A percentile compares a stretch with the other conserved stretches of the same genome.
phyloP scores from a whole-genome alignment of 2,329 filamentous ascomycete genomes.

The Penicillium sp. region DNA sequence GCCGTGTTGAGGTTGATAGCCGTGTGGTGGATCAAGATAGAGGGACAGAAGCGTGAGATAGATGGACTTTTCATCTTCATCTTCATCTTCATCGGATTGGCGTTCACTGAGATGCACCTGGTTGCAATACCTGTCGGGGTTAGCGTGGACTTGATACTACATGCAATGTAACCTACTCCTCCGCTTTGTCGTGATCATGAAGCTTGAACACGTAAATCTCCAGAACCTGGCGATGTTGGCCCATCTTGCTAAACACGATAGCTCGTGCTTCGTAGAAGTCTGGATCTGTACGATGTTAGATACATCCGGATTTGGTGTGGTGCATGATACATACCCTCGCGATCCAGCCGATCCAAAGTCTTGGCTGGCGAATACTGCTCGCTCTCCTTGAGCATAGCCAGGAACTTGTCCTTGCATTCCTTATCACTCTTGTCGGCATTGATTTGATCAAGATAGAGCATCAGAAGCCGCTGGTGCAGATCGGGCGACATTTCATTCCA shows the following conservation, averaged over 20 bases:
- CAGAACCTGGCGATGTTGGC: slow-evolving; percentile 90
- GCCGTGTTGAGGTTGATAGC: slow-evolving; percentile 68
- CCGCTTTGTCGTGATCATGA: slow-evolving; percentile 80
- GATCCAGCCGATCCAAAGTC: slow-evolving; percentile 74
- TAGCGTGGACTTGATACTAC: slow-evolving; percentile 8
- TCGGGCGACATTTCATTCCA: slow-evolving; percentile 80
- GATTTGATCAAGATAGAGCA: slow-evolving; percentile 63
- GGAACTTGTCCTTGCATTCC: slow-evolving; percentile 63
- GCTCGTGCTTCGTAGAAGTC: slow-evolving; percentile 87
- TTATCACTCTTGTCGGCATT: slow-evolving; percentile 50
- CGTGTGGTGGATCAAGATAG: slow-evolving; percentile 77
- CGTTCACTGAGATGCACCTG: slow-evolving; percentile 66
- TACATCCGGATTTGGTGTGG: background rate
- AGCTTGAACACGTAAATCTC: slow-evolving; percentile 97
- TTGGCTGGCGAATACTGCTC: slow-evolving; percentile 75
- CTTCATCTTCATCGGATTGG: slow-evolving; percentile 47
- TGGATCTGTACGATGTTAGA: slow-evolving; percentile 57
- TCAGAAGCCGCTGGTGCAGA: slow-evolving; percentile 80
- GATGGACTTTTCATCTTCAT: slow-evolving; percentile 68
- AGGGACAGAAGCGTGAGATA: slow-evolving; percentile 88
- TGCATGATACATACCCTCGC: slow-evolving; percentile 62
- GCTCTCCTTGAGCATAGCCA: slow-evolving; percentile 73
- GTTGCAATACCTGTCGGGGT: slow-evolving; percentile 72
- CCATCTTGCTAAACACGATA: slow-evolving; percentile 90
- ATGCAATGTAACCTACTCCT: slow-evolving; percentile 65